A percentile compares a stretch with the other conserved stretches of the same genome.
Evolutionary conservation across 306 rosid genomes (phyloP).

Genomic region (Morella rubra): DNA sequence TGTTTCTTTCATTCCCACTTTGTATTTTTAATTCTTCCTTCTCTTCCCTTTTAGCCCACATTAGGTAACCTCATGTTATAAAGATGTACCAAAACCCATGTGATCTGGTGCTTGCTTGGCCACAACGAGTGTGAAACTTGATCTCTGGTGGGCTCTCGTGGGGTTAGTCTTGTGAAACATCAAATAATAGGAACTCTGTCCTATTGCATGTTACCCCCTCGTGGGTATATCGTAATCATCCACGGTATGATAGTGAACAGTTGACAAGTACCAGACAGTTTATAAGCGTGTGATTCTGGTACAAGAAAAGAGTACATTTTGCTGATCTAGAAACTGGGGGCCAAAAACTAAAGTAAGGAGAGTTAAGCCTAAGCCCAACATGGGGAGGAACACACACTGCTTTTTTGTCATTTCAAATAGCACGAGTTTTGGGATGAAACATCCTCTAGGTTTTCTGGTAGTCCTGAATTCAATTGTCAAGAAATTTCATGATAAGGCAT

Average conservation of each 20-base stretch:
- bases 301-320: background rate
- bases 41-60: slow-evolving; percentile 37
- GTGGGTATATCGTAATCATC: slow-evolving; percentile 77
- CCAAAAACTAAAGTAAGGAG: background rate
- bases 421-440: too few species aligned
- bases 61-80: slow-evolving; percentile 57
- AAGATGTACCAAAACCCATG: slow-evolving; percentile 77
- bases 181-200: slow-evolving; percentile 49
- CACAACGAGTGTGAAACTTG: slow-evolving; percentile 45
- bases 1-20: slow-evolving; percentile 60
- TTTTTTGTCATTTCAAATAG: too few species aligned
- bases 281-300: slow-evolving; percentile 17
- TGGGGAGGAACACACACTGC: too few species aligned
- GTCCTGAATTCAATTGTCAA: too few species aligned
- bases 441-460: too few species aligned
- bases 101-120: slow-evolving; percentile 70
- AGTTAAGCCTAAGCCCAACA: too few species aligned
- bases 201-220: slow-evolving; percentile 88
- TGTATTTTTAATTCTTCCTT: slow-evolving; percentile 27
- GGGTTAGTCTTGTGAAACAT: slow-evolving; percentile 38
- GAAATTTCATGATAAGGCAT: too few species aligned
- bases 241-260: slow-evolving; percentile 49
- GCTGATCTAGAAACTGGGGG: background rate
- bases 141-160: slow-evolving; percentile 28
- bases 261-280: slow-evolving; percentile 56